phyloP scores from a whole-genome alignment of 306 rosid genomes.

The Rosa chinensis region DNA sequence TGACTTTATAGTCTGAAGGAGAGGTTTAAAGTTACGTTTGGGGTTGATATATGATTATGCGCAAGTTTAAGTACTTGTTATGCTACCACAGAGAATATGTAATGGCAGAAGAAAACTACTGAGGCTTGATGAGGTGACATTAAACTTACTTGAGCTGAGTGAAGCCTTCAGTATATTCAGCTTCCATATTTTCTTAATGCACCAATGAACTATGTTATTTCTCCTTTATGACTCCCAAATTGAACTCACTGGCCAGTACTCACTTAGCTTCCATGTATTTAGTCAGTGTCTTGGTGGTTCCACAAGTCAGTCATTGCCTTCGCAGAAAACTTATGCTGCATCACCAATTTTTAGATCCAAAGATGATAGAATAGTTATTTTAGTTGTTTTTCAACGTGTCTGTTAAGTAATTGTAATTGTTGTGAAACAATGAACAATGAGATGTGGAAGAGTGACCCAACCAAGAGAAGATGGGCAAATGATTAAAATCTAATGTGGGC shows the following conservation, averaged over 20 bases:
- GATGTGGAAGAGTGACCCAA: neutral
- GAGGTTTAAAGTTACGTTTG: neutral
- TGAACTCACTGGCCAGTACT: neutral
- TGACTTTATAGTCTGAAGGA: neutral
- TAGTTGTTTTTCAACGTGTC: neutral
- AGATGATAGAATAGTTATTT: neutral
- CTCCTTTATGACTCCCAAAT: neutral
- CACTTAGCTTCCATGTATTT: neutral
- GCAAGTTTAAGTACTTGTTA: neutral
- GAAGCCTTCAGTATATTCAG: neutral
- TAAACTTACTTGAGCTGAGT: neutral
- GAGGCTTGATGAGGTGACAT: neutral
- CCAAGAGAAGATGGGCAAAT: neutral
- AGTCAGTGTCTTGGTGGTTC: neutral
- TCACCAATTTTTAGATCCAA: neutral
- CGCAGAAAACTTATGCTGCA: neutral
- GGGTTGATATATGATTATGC: neutral
- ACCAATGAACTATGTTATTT: neutral
- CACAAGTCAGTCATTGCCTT: neutral
- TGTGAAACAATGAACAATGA: neutral
- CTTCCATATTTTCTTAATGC: neutral
- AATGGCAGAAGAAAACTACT: neutral
- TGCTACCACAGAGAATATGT: neutral
- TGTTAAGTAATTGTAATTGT: conserved; percentile 10
- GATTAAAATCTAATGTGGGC: conserved; percentile 1